Evolutionary conservation across 2,329 filamentous ascomycete genomes (phyloP).

Genomic region (Colletotrichum tabaci): DNA sequence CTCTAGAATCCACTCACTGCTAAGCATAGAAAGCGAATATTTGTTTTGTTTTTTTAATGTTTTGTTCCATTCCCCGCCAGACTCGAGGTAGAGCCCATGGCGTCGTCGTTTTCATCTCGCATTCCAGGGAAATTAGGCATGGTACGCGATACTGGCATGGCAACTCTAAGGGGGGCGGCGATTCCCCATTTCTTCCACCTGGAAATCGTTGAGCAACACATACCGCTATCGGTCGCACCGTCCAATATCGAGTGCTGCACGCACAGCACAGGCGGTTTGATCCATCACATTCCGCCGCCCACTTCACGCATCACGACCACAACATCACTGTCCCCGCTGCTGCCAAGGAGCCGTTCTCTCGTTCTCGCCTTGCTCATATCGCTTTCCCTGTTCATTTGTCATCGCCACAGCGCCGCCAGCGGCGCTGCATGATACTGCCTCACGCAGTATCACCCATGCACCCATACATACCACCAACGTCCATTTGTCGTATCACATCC

Average conservation of each 20-base stretch:
- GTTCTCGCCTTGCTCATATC: slow-evolving; percentile 6
- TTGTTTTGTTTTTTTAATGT: too few relatives aligned
- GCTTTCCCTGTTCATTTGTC: slow-evolving; percentile 3
- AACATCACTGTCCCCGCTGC: background rate
- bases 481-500: background rate
- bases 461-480: background rate
- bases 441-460: slow-evolving; percentile 1
- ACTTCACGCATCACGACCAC: slow-evolving; percentile 11
- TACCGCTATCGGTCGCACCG: background rate
- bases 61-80: background rate
- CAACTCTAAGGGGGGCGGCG: background rate
- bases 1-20: too few relatives aligned
- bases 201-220: background rate
- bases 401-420: background rate
- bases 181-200: background rate
- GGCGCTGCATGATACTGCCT: background rate
- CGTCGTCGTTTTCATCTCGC: background rate
- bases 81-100: background rate
- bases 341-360: background rate
- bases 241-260: background rate
- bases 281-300: slow-evolving; percentile 5
- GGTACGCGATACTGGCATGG: background rate
- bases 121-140: slow-evolving; percentile 1
- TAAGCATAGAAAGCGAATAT: too few relatives aligned
- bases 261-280: background rate